Base-by-base conservation (phyloP, 2,329 filamentous ascomycete genomes). In the Ophiostoma piceae region DNA sequence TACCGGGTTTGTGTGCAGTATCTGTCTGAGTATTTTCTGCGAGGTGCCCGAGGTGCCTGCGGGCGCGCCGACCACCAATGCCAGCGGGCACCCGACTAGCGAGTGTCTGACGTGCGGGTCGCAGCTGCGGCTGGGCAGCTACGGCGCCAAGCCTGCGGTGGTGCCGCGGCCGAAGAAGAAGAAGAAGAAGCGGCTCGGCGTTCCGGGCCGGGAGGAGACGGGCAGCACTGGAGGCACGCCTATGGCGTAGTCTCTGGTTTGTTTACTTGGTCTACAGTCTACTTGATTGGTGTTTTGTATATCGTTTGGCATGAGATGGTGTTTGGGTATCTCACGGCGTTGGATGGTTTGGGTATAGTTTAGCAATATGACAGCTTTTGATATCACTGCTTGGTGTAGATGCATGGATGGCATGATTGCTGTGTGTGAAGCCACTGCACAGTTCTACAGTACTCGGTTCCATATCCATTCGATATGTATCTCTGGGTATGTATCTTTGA, bases 1-100 rank as follows among this genome's bases (percentile, higher is more conserved):
- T 79, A 88, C 94, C 1, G 95, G 94, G 9, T 99, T 92, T 77
- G 94, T 99, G 51, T 99, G 95, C 82, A 96, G 92, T 72, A 93
- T 99, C 74, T 99, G 95, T 77, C 83, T 99, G 64, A 96, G 92
- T 79, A 99, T 96, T 75, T 97, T 96, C 78, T 97, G 93, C 80
- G 83, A 87, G 75, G 78, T 84, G 1, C 86, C 85, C 1, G 79
- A 79, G 2, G 41, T 47, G 35, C 68, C 71, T 0, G 11, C 62
- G 0, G 62, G 66, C 22, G 68, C 54, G 37, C 37, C 35, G 19
- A n/a, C 39, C 11, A 14, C 12, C 1, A 41, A 14, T 22, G n/a
- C 8, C 7, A 26, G 14, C 11, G 66, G 51, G 12, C 60, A 43
- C 12, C 54, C 66, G 9, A 85, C 87, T 68, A 87, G 87, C 2